Percentiles rank a stretch among this genome's conserved stretches.
Evolutionary conservation across 2,329 filamentous ascomycete species (phyloP).

Genomic region (Gyromitra esculenta): DNA sequence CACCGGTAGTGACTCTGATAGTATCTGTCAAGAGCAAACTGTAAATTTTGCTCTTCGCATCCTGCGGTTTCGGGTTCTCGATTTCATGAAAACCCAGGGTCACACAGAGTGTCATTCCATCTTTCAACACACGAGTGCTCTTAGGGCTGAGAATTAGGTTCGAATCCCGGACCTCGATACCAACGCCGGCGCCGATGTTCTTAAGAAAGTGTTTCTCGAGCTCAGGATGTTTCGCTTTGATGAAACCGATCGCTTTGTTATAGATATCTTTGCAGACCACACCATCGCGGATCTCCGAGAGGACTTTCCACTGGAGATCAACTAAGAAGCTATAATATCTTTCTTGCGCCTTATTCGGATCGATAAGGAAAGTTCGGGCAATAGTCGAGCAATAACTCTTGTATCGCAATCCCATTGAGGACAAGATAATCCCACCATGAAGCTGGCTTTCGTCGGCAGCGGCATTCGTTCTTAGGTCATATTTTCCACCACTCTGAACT

Average conservation of each 20-base stretch:
- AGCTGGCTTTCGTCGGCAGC: constrained; percentile 79
- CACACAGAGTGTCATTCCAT: constrained; percentile 95
- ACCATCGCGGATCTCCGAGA: constrained; percentile 90
- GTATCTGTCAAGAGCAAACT: constrained; percentile 93
- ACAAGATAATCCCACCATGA: constrained; percentile 92
- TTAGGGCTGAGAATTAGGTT: constrained; percentile 88
- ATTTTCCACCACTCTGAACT: constrained; percentile 94
- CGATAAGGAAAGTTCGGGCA: constrained; percentile 92
- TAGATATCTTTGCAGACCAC: constrained; percentile 89
- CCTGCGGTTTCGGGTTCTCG: constrained; percentile 84
- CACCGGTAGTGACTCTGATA: constrained; percentile 77
- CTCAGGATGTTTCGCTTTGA: constrained; percentile 92
- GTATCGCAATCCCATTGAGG: constrained; percentile 90
- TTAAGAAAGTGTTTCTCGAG: constrained; percentile 94
- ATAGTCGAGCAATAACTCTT: constrained; percentile 95
- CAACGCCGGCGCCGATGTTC: constrained; percentile 89
- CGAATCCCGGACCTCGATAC: constrained; percentile 86
- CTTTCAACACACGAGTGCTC: constrained; percentile 82
- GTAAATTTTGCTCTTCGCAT: constrained; percentile 88
- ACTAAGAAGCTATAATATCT: constrained; percentile 90
- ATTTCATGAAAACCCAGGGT: constrained; percentile 91
- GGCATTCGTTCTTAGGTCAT: constrained; percentile 84
- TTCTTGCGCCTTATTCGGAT: constrained; percentile 94
- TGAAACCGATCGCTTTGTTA: constrained; percentile 79
- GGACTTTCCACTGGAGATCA: constrained; percentile 83